Conservation (phyloP, 345 rosid species). For the Eucalyptus camaldulensis region DNA sequence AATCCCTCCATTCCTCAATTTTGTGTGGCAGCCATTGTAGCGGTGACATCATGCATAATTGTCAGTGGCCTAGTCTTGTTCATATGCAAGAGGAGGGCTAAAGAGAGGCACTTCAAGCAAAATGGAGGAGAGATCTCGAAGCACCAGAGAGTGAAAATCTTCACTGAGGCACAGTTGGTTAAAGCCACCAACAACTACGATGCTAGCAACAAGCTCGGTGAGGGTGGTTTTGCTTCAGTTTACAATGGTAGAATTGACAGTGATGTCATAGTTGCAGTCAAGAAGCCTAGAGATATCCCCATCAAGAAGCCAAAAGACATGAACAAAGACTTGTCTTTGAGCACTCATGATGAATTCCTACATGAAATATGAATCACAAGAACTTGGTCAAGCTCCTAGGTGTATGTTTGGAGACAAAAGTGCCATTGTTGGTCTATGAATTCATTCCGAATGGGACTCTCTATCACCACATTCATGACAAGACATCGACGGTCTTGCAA, state of each 20-base stretch:
- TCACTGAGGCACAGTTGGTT: neutral
- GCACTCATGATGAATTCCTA: neutral
- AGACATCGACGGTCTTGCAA: neutral
- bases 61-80: neutral
- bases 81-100: neutral
- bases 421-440: neutral
- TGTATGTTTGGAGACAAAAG: neutral
- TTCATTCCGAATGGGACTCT: neutral
- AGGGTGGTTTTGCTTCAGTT: neutral
- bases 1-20: neutral
- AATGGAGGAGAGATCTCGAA: neutral
- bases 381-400: neutral
- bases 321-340: neutral
- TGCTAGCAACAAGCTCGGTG: neutral
- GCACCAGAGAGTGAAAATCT: neutral
- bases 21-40: neutral
- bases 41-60: neutral
- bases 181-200: neutral
- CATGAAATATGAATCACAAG: neutral
- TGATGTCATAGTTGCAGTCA: neutral
- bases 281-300: neutral
- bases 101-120: neutral
- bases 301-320: neutral
- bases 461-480: neutral
- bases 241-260: neutral